phyloP scores from a whole-genome alignment of 1,139 yeast species.

The Pichia sp. region DNA sequence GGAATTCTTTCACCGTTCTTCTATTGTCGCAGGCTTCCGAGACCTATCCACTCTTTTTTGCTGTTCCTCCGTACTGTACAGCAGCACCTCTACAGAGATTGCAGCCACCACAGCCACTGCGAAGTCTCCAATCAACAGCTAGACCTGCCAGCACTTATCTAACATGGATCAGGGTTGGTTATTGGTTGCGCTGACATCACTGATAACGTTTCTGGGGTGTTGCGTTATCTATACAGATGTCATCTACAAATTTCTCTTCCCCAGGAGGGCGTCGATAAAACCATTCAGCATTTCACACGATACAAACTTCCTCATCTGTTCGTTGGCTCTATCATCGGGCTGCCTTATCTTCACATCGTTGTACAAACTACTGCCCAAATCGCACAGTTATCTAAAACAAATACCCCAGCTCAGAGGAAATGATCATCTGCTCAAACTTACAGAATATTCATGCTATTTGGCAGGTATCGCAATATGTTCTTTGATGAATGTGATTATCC shows the following conservation, averaged over 20 bases:
- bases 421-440: slow-evolving; percentile 24
- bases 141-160: background rate
- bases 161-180: slow-evolving; percentile 49
- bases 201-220: slow-evolving; percentile 59
- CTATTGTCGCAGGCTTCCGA: background rate
- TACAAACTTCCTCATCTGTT: slow-evolving; percentile 56
- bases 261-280: slow-evolving; percentile 38
- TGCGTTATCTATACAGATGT: slow-evolving; percentile 50
- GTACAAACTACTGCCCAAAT: slow-evolving; percentile 68
- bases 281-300: slow-evolving; percentile 57
- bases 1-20: background rate
- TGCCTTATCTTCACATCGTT: slow-evolving; percentile 72
- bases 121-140: background rate
- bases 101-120: background rate
- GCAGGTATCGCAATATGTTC: slow-evolving; percentile 61
- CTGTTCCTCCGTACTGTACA: background rate
- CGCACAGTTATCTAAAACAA: slow-evolving; percentile 38
- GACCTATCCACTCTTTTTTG: background rate
- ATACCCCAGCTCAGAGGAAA: slow-evolving; percentile 29
- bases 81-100: background rate
- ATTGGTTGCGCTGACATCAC: slow-evolving; percentile 50
- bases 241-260: slow-evolving; percentile 39
- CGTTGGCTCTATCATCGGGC: slow-evolving; percentile 73
- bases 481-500: slow-evolving; percentile 58
- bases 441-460: slow-evolving; percentile 44